These are phyloP conservation scores for Cytospora schulzeri DNA, from an alignment of 2,329 filamentous ascomycete species.

Conservation along the genomic window DNA sequence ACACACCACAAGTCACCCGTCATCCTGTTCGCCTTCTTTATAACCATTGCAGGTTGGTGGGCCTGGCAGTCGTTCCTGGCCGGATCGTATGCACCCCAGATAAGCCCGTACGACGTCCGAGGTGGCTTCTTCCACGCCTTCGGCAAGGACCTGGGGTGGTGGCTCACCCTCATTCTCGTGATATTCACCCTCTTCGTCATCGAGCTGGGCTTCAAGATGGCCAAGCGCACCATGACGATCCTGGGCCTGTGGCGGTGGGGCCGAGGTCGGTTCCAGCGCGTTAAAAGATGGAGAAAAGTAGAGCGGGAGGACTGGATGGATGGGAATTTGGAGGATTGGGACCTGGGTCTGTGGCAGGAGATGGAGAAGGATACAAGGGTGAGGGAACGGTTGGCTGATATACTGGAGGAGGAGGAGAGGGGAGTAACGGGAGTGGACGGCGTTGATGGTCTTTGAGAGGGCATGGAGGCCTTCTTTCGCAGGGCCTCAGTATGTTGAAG, in stretches of 20 bases:
- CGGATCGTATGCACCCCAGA: conserved; percentile 55
- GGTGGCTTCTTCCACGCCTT: conserved; percentile 67
- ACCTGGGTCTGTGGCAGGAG: conserved; percentile 60
- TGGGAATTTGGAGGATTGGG: conserved; percentile 49
- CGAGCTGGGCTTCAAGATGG: conserved; percentile 61
- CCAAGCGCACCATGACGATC: conserved; percentile 50
- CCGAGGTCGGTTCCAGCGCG: conserved; percentile 30
- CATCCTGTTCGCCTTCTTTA: conserved; percentile 58
- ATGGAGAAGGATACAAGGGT: conserved; percentile 55
- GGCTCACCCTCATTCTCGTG: conserved; percentile 68
- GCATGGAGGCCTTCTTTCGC: background rate
- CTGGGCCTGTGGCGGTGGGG: conserved; percentile 48
- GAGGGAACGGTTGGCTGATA: conserved; percentile 43
- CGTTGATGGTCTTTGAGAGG: background rate
- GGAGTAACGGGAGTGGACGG: background rate
- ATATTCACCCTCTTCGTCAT: conserved; percentile 62
- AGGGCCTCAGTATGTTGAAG: background rate
- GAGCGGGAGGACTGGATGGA: conserved; percentile 21
- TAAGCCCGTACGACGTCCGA: conserved; percentile 67
- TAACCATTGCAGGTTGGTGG: conserved; percentile 68
- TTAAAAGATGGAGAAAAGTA: conserved; percentile 19
- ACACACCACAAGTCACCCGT: conserved; percentile 74
- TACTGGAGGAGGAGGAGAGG: conserved; percentile 32
- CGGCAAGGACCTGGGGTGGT: conserved; percentile 73
- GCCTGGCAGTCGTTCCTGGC: conserved; percentile 75